A percentile compares a stretch with the other conserved stretches of the same genome.
These are phyloP conservation scores for Penicillium waksmanii DNA, from an alignment of 495 filamentous ascomycete species.

Conservation along the genomic window DNA sequence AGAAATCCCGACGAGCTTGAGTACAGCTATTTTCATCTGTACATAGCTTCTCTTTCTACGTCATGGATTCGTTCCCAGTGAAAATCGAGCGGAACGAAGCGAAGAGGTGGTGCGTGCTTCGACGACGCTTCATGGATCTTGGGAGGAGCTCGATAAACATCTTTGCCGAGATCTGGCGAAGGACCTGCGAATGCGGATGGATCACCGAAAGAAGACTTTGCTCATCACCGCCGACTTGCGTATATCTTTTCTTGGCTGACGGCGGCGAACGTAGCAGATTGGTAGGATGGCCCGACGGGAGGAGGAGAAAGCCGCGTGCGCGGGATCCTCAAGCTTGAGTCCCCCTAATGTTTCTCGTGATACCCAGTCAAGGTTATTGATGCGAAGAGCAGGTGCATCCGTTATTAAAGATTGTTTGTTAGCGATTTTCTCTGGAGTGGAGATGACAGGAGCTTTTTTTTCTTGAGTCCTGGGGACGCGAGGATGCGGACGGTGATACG, in stretches of 20 bases:
- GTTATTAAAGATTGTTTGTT: background rate
- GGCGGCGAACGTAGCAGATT: background rate
- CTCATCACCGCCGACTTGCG: conserved; percentile 9
- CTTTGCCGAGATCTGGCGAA: background rate
- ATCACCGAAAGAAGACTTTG: background rate
- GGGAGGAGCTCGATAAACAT: background rate
- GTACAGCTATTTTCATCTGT: background rate
- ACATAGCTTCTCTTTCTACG: background rate
- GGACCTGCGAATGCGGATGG: background rate
- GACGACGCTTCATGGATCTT: background rate
- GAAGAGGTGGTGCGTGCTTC: background rate
- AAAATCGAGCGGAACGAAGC: background rate
- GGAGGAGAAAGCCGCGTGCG: background rate
- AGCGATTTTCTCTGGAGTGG: no score
- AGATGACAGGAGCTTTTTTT: background rate
- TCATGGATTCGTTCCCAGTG: background rate
- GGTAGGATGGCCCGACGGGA: background rate
- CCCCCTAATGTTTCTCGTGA: background rate
- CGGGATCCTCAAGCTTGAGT: background rate
- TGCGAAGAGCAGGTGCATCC: background rate
- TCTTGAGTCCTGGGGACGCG: background rate
- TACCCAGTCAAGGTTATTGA: background rate
- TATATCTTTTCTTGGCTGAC: conserved; percentile 12
- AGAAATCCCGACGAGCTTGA: background rate
- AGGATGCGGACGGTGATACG: conserved; percentile 11